Percentiles rank a stretch among this genome's conserved stretches.
These are phyloP conservation scores for Solanum corneliomulleri DNA, from an alignment of 257 asterid species.

Conservation along the genomic window DNA sequence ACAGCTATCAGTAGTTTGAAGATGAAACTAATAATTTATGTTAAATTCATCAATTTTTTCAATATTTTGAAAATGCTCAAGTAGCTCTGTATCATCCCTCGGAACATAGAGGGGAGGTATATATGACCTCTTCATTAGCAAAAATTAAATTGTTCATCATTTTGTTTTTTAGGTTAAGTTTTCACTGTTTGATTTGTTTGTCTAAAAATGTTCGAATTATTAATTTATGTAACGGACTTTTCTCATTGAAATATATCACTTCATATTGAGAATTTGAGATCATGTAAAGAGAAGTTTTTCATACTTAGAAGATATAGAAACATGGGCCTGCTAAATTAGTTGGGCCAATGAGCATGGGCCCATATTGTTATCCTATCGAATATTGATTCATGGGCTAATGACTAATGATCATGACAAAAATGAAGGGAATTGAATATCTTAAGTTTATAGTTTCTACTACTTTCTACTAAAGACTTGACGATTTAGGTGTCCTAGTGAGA, in stretches of 20 bases:
- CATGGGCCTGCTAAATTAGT: background rate
- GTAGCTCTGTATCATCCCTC: too few relatives aligned
- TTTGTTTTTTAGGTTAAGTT: background rate
- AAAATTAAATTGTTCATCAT: background rate
- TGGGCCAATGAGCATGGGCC: background rate
- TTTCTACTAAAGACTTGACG: background rate
- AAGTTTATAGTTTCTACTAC: background rate
- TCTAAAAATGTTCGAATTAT: background rate
- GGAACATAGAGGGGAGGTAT: background rate
- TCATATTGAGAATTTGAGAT: background rate
- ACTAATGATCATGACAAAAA: background rate
- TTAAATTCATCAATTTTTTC: too few relatives aligned
- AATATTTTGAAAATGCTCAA: too few relatives aligned
- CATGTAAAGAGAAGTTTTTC: background rate
- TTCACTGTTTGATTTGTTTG: background rate
- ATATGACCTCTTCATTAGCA: background rate
- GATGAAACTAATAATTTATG: too few relatives aligned
- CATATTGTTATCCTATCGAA: background rate
- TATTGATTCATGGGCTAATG: background rate
- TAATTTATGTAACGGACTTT: background rate
- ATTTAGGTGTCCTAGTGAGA: background rate
- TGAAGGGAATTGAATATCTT: background rate
- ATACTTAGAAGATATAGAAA: background rate
- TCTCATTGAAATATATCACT: background rate
- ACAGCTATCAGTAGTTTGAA: fast-evolving